Base-by-base conservation (phyloP, 495 filamentous ascomycete species). In the Penicillium flavigenum region DNA sequence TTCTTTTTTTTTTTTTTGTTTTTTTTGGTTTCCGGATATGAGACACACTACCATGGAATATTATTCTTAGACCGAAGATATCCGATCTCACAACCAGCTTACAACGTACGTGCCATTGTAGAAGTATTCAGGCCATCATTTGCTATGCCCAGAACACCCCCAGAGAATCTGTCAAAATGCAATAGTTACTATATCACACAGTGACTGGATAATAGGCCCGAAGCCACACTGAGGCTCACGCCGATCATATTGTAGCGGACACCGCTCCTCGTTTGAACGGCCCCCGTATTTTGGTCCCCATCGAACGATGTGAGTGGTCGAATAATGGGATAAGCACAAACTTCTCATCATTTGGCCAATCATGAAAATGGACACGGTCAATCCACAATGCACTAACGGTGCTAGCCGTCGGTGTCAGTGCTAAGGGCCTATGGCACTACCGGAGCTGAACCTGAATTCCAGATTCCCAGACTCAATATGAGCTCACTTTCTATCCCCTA, bases 391-490 rank as follows among this genome's bases (percentile, higher is more conserved):
- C 14, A 6, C 27, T 2, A 19, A 45, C 63, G 65, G 65, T 41
- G 47, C 46, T 56, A 63, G 61, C 63, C 65, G 65, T 68, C 65
- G 65, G 65, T 68, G 63, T 68, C 65, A 52, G 47, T 4, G 49
- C 31, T 50, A 41, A 4, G 1, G 14, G 24, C 11, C 14, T 27
- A 31, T 12, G 22, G 19, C 22, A 46, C 3, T 26, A 7, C 24
- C 41, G 34, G 17, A 36, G 53, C 53, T 55, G 53, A 55, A 44
- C 31, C 53, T 47, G 43, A 55, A 44, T 31, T 26, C 31, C 9
- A 38, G 36, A 41, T 41, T 39, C 36, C n/a, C 16, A 38, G 19
- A 47, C 26, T 34, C 20, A 3, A n/a, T 16, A 34, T 39, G n/a
- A 26, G 22, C 31, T 24, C 32, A 36, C 14, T 29, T 27, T 27